These are phyloP conservation scores for Boechera divaricarpa DNA, from an alignment of 345 rosid genomes.

Conservation along the genomic window DNA sequence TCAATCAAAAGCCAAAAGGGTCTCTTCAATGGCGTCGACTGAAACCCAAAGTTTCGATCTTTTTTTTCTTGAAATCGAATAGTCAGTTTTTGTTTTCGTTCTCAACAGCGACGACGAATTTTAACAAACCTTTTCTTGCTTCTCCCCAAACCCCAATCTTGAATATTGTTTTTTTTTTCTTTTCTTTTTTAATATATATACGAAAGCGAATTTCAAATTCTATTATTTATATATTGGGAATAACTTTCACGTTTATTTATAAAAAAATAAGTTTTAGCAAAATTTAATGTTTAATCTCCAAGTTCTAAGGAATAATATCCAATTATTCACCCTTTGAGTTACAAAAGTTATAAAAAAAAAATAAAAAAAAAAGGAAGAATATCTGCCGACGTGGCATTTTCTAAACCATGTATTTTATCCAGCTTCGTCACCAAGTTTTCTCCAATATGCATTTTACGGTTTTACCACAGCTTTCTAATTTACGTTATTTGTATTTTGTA, in stretches of 20 bases:
- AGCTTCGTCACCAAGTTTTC: not conserved
- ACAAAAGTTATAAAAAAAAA: not conserved
- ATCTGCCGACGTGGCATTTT: not conserved
- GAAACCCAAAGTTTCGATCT: not conserved
- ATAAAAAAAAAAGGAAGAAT: not conserved
- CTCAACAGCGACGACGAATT: conserved; percentile 13
- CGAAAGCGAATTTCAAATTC: not conserved
- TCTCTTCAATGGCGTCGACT: conserved; percentile 21
- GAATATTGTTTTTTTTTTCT: not conserved
- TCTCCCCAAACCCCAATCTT: conserved; percentile 4
- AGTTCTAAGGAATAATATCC: not conserved
- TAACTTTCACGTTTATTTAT: not conserved
- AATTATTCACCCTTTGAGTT: not conserved
- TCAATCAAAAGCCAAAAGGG: not conserved
- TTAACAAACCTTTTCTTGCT: conserved; percentile 2
- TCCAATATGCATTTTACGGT: not conserved
- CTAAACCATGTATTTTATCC: not conserved
- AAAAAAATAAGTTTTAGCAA: not conserved
- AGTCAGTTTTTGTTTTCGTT: not conserved
- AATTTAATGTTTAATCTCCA: not conserved
- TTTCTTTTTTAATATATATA: not conserved
- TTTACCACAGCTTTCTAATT: too few relatives aligned
- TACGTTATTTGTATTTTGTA: too few relatives aligned
- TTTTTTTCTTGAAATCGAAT: conserved; percentile 25
- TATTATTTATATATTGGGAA: not conserved